These are phyloP conservation scores for Ephemerocybe angulata DNA, from an alignment of 768 basidiomycete genomes.

Conservation along the genomic window DNA sequence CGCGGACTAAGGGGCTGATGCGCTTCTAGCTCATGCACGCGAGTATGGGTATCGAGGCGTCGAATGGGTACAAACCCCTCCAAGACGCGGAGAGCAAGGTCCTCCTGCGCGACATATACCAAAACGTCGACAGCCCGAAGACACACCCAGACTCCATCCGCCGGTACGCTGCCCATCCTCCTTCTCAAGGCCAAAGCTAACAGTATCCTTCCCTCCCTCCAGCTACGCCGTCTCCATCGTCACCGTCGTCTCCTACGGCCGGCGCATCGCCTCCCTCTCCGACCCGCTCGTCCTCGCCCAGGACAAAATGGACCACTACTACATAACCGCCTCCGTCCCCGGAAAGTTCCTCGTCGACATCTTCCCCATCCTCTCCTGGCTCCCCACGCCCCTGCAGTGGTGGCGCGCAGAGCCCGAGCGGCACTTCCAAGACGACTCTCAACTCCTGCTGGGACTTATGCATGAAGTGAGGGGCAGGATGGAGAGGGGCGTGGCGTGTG, in stretches of 20 bases:
- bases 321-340: constrained; percentile 7
- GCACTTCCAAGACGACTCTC: constrained; percentile 21
- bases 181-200: not conserved
- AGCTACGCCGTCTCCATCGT: constrained; percentile 24
- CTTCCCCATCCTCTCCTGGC: constrained; percentile 13
- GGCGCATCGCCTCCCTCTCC: constrained; percentile 19
- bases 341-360: constrained; percentile 10
- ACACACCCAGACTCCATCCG: constrained; percentile 15
- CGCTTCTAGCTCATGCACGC: constrained; percentile 22
- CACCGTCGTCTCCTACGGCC: constrained; percentile 22
- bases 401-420: constrained; percentile 25
- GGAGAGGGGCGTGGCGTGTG: constrained; percentile 18
- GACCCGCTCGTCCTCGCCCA: constrained; percentile 21
- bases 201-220: constrained; percentile 7
- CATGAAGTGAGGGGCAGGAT: constrained; percentile 23
- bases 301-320: constrained; percentile 18
- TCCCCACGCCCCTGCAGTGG: constrained; percentile 26
- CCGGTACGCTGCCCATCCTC: constrained; percentile 12
- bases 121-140: constrained; percentile 9
- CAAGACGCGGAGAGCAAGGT: constrained; percentile 22
- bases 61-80: constrained; percentile 20
- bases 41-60: constrained; percentile 22
- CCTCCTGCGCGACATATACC: constrained; percentile 19
- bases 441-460: constrained; percentile 22
- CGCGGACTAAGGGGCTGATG: not conserved